These are phyloP conservation scores for Fragaria iinumae DNA, from an alignment of 306 rosid species.

Conservation along the genomic window DNA sequence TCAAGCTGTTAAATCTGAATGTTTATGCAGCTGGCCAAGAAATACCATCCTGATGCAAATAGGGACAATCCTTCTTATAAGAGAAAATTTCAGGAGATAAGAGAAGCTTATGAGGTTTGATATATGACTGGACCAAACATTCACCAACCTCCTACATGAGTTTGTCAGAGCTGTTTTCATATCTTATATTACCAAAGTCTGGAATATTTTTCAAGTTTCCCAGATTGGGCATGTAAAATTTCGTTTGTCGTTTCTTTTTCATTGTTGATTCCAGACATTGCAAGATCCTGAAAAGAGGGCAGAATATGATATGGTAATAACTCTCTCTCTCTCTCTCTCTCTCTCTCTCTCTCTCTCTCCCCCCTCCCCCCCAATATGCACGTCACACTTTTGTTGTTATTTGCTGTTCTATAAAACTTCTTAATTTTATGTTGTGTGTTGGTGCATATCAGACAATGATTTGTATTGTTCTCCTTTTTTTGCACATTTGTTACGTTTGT, in stretches of 20 bases:
- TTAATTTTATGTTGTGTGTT: neutral
- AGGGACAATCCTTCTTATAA: constrained; percentile 79
- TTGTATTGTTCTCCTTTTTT: neutral
- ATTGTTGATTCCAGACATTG: constrained; percentile 55
- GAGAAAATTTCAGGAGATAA: constrained; percentile 87
- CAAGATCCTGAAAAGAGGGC: constrained; percentile 76
- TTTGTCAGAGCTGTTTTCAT: neutral
- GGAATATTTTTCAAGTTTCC: neutral
- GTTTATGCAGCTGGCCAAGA: constrained; percentile 78
- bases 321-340: constrained; percentile 3
- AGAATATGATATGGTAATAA: constrained; percentile 60
- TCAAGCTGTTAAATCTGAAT: constrained; percentile 10
- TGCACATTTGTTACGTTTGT: neutral
- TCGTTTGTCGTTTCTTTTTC: neutral
- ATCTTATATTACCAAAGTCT: neutral
- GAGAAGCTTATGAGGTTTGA: constrained; percentile 91
- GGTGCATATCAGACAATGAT: neutral
- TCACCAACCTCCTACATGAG: neutral
- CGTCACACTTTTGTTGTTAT: neutral
- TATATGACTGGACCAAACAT: constrained; percentile 11
- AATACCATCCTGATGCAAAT: constrained; percentile 92
- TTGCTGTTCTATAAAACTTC: neutral
- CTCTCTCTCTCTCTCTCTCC: neutral
- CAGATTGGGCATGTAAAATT: neutral
- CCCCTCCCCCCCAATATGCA: neutral